Evolutionary conservation across 176 grass and related monocot species (phyloP).

Genomic region (Areca catechu): DNA sequence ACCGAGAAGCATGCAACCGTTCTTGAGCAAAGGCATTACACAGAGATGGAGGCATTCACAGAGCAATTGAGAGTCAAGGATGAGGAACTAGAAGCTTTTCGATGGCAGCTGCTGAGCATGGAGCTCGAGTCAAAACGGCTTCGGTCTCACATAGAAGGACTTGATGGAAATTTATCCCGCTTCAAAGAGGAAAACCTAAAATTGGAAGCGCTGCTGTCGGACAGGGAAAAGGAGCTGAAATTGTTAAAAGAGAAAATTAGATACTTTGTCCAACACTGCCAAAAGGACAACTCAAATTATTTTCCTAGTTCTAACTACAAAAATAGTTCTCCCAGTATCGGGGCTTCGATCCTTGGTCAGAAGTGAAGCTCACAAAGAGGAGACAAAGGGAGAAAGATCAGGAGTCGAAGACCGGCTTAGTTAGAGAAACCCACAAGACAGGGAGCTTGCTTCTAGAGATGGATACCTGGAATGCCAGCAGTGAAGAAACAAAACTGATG

Average conservation of each 20-base stretch:
- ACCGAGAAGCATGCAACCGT: conserved; percentile 58
- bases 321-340: not conserved
- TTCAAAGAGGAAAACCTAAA: conserved; percentile 30
- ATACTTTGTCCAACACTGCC: conserved; percentile 5
- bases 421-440: not conserved
- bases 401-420: not conserved
- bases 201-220: conserved; percentile 29
- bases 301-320: too few relatives aligned
- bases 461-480: not conserved
- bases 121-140: conserved; percentile 43
- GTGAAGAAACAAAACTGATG: conserved; percentile 16
- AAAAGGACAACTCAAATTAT: not conserved
- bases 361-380: conserved; percentile 7
- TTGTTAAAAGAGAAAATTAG: conserved; percentile 36
- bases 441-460: not conserved
- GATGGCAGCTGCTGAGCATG: conserved; percentile 48
- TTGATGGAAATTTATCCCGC: conserved; percentile 37
- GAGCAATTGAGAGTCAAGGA: conserved; percentile 76
- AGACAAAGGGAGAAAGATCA: not conserved
- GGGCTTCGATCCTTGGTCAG: conserved; percentile 2
- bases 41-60: conserved; percentile 79
- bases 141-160: conserved; percentile 48
- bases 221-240: conserved; percentile 32
- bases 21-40: conserved; percentile 42
- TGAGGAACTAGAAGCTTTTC: conserved; percentile 61